Evolutionary conservation across 1,284 basidiomycete genomes (phyloP).

Genomic region (Hemileia vastatrix): DNA sequence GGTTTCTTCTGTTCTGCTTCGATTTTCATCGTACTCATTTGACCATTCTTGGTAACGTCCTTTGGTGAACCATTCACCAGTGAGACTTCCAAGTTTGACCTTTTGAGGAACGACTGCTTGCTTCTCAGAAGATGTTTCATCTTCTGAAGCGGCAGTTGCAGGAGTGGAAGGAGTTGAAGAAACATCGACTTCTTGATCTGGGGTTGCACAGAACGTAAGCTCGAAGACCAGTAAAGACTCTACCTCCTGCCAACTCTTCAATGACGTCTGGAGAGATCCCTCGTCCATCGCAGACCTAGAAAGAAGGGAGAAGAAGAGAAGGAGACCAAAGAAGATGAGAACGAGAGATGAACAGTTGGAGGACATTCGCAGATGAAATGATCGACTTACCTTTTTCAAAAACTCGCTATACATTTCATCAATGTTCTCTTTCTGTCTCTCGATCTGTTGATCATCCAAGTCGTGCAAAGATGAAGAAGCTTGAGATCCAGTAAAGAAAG

Average conservation of each 20-base stretch:
- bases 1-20: background rate
- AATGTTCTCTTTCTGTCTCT: constrained; percentile 38
- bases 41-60: constrained; percentile 26
- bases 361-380: background rate
- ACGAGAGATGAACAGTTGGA: background rate
- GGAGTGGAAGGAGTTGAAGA: background rate
- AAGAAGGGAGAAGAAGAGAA: background rate
- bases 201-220: constrained; percentile 34
- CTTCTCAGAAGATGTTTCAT: constrained; percentile 21
- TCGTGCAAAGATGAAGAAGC: constrained; percentile 41
- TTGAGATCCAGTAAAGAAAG: constrained; percentile 45
- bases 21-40: constrained; percentile 32
- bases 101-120: constrained; percentile 11
- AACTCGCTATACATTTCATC: constrained; percentile 45
- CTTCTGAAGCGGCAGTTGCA: background rate
- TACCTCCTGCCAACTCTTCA: constrained; percentile 45
- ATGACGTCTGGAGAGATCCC: constrained; percentile 43
- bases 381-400: too few species aligned
- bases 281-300: constrained; percentile 44
- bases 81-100: constrained; percentile 28
- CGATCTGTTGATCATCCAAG: constrained; percentile 36
- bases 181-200: constrained; percentile 18
- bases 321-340: too few species aligned
- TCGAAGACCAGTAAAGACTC: constrained; percentile 45
- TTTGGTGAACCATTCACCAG: constrained; percentile 28